phyloP scores from a whole-genome alignment of 2,329 filamentous ascomycete species.

The Verticillium nonalfalfae region DNA sequence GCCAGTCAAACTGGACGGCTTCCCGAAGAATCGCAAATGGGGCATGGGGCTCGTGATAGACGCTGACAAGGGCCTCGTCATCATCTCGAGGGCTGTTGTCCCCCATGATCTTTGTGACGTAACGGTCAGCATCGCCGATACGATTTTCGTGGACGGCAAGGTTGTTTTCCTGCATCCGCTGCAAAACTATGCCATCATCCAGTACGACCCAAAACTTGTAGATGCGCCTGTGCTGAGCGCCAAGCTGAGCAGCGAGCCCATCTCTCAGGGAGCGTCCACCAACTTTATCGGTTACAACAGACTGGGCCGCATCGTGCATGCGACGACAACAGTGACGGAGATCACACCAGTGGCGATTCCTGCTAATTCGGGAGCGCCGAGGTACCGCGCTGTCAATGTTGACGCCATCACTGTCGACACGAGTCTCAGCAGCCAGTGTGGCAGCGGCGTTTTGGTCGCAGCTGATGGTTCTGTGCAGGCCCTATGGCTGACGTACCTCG shows the following conservation, averaged over 20 bases:
- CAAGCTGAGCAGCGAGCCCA: slow-evolving; percentile 69
- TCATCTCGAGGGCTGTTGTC: slow-evolving; percentile 89
- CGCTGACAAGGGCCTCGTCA: slow-evolving; percentile 88
- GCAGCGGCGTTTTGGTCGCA: slow-evolving; percentile 84
- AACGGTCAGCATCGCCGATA: slow-evolving; percentile 91
- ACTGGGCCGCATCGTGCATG: slow-evolving; percentile 87
- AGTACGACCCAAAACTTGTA: slow-evolving; percentile 92
- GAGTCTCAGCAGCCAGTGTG: slow-evolving; percentile 82
- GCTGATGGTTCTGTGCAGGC: slow-evolving; percentile 91
- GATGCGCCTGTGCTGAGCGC: slow-evolving; percentile 89
- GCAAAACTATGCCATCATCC: slow-evolving; percentile 92
- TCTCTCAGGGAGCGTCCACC: slow-evolving; percentile 89
- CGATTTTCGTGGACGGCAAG: slow-evolving; percentile 88
- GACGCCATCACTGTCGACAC: slow-evolving; percentile 98
- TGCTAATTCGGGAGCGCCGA: slow-evolving; percentile 82
- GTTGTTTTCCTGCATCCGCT: slow-evolving; percentile 94
- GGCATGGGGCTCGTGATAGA: slow-evolving; percentile 97
- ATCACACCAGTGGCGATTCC: slow-evolving; percentile 96
- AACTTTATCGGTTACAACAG: slow-evolving; percentile 99
- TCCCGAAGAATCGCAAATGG: slow-evolving; percentile 88
- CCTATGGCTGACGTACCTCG: slow-evolving; percentile 93
- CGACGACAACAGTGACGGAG: slow-evolving; percentile 91
- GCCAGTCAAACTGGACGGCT: slow-evolving; percentile 96
- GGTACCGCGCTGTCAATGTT: slow-evolving; percentile 91
- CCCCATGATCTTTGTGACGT: slow-evolving; percentile 97